Evolutionary conservation across 768 basidiomycete genomes (phyloP), one percentile per base, ranked within the genome.

Genomic region (Suillus occidentalis): DNA sequence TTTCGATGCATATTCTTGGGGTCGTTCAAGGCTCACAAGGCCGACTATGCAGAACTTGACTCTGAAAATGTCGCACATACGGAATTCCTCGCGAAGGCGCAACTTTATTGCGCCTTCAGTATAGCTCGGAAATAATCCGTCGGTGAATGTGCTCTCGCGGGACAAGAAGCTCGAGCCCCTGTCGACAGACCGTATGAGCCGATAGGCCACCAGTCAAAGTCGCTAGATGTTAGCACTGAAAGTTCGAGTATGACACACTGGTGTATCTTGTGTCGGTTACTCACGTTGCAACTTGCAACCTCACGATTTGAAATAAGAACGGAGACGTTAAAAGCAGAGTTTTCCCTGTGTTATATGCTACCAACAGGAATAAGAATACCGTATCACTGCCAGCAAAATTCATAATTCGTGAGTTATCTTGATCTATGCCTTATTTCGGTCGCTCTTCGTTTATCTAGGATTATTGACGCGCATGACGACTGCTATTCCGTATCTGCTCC

Each of bases 401-500:
- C 45, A 47, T 47, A 47, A 47, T 47, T n/a, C n/a, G 6, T 13
- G n/a, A 49, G 13, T 22, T 13, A 22, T 49, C n/a, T 12, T 49
- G 22, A 22, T 22, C 12, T 12, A 49, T 49, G n/a, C n/a, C 13
- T 10, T 13, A 49, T 22, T 22, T 49, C 47, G 3, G 22, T 22
- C 12, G n/a, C 47, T 49, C 25, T 14, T 50, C 49, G 3, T 14
- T 25, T 22, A 6, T 50, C 25, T 25, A 25, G 13, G 22, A 14
- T 62, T 12, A 57, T 68, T 45, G 40, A 7, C 10, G 63, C 3
- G 82, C 81, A 68, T 81, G 79, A 42, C 74, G 78, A 67, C 86
- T 87, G 18, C 72, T 73, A 68, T 75, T 75, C 14, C 88, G 79
- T 60, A 89, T 86, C 57, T 78, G 76, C 66, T 83, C 81, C 43